Evolutionary conservation across 345 rosid genomes (phyloP).

Genomic region (Erodium maritimum): DNA sequence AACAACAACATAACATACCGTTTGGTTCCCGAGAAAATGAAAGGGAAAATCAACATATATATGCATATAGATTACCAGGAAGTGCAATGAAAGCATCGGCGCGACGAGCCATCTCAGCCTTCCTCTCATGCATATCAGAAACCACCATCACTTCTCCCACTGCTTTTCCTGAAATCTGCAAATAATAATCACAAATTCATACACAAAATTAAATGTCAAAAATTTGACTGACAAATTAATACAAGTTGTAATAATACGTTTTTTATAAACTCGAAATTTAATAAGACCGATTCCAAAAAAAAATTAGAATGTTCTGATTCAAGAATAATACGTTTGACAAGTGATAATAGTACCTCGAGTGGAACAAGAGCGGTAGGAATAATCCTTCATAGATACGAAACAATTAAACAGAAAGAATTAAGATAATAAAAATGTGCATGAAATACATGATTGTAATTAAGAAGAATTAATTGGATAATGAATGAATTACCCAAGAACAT

Average conservation of each 20-base stretch:
- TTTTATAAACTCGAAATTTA: no score
- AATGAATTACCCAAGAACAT: slow-evolving; percentile 23
- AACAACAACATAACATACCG: background rate
- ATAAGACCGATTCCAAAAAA: no score
- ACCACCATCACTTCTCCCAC: slow-evolving; percentile 26
- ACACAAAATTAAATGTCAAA: no score
- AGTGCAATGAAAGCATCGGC: slow-evolving; percentile 37
- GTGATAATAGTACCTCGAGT: slow-evolving; percentile 13
- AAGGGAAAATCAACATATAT: no score
- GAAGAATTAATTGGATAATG: no score
- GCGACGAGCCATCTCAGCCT: slow-evolving; percentile 28
- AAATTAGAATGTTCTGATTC: no score
- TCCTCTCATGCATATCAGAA: slow-evolving; percentile 34
- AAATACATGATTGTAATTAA: background rate
- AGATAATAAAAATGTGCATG: background rate
- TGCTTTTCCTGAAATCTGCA: slow-evolving; percentile 23
- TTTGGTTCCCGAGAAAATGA: background rate
- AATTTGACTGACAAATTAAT: no score
- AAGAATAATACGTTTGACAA: no score
- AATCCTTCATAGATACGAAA: slow-evolving; percentile 10
- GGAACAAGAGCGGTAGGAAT: slow-evolving; percentile 30
- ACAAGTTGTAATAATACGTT: no score
- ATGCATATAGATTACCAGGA: slow-evolving; percentile 16
- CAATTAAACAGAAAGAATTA: no score
- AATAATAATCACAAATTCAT: background rate